These are phyloP conservation scores for Poterioochromonas sp. DNA, from an alignment of 352 stramenopile genomes.

Conservation along the genomic window DNA sequence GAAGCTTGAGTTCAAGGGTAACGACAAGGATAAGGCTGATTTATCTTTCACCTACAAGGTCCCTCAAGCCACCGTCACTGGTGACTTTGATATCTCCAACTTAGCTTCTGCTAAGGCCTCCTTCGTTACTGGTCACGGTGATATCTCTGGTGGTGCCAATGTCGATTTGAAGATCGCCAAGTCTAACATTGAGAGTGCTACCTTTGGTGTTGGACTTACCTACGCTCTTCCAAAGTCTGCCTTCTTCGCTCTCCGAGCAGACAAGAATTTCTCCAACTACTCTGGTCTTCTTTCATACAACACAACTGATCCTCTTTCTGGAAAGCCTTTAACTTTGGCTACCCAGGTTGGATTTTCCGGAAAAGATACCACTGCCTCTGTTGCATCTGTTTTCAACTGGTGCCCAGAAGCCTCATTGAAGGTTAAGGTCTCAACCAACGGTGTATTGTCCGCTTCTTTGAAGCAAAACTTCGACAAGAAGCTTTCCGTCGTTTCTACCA, in stretches of 20 bases:
- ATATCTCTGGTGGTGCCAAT: slow-evolving; percentile 12
- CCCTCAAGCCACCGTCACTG: neutral
- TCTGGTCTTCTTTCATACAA: neutral
- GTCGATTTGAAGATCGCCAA: slow-evolving; percentile 12
- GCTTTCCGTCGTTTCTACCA: neutral
- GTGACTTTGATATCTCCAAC: neutral
- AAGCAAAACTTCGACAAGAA: slow-evolving; percentile 7
- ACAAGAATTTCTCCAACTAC: slow-evolving; percentile 15
- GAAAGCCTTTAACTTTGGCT: neutral
- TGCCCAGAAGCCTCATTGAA: neutral
- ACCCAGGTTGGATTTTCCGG: neutral
- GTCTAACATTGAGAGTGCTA: neutral
- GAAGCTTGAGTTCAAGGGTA: slow-evolving; percentile 32
- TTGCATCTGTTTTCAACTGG: slow-evolving; percentile 4
- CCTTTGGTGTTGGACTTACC: neutral
- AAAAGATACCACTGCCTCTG: neutral
- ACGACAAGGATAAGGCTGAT: slow-evolving; percentile 24
- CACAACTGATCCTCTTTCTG: neutral
- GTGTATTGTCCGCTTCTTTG: slow-evolving; percentile 2
- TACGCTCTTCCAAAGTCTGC: neutral
- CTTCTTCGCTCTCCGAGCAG: neutral
- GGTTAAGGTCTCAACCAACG: neutral
- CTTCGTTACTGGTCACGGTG: neutral
- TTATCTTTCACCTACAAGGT: neutral
- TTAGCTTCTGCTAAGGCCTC: slow-evolving; percentile 6